Percentiles rank a stretch among this genome's conserved stretches.
phyloP scores from a whole-genome alignment of 2,329 filamentous ascomycete genomes.

The Phialophora verrucosa region DNA sequence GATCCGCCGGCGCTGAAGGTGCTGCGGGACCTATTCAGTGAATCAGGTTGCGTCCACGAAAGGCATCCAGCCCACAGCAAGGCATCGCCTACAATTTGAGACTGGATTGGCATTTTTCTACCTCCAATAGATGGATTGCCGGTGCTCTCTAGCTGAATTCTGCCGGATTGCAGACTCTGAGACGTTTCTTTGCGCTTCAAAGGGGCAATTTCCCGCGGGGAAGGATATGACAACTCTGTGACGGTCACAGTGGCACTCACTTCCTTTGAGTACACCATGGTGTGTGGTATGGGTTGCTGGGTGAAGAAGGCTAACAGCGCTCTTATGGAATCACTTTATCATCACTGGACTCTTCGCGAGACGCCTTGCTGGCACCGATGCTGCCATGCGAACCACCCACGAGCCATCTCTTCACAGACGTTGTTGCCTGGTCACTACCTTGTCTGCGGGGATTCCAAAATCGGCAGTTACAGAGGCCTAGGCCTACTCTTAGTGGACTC shows the following conservation, averaged over 20 bases:
- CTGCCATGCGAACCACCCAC: not conserved
- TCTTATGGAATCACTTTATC: not conserved
- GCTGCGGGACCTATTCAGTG: not conserved
- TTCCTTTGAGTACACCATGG: not conserved
- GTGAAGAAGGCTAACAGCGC: conserved; percentile 3
- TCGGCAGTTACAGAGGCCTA: not conserved
- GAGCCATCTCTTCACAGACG: not conserved
- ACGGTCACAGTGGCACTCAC: not conserved
- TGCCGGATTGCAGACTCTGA: not conserved
- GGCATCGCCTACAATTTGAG: not conserved
- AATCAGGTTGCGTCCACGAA: not conserved
- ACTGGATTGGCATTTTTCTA: not conserved
- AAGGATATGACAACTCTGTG: not conserved
- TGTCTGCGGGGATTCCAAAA: not conserved
- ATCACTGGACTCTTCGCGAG: not conserved
- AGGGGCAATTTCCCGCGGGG: not conserved
- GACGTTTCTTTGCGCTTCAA: not conserved
- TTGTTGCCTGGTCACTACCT: not conserved
- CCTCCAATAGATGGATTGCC: not conserved
- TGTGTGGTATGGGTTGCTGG: not conserved
- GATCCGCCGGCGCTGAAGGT: not conserved
- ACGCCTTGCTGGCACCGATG: not conserved
- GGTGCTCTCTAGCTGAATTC: not conserved
- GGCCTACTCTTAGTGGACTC: not conserved
- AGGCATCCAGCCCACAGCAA: not conserved